These are phyloP conservation scores for Nicotiana knightiana DNA, from an alignment of 257 asterid genomes.

Conservation along the genomic window DNA sequence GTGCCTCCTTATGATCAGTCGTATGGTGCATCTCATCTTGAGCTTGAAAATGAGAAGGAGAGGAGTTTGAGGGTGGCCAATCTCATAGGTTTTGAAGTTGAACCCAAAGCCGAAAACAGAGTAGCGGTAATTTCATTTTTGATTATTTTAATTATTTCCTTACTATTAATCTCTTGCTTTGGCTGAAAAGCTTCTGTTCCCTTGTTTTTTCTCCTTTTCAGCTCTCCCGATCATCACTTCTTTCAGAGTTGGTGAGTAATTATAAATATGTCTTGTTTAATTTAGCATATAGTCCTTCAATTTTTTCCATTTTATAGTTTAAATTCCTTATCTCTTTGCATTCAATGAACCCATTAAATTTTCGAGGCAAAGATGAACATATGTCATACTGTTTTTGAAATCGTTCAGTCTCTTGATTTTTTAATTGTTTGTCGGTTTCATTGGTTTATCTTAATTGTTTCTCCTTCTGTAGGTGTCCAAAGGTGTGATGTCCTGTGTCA, in stretches of 20 bases:
- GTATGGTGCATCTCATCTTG: slow-evolving; percentile 67
- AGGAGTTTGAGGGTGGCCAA: slow-evolving; percentile 54
- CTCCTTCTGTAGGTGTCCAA: slow-evolving; percentile 51
- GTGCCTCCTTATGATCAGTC: slow-evolving; percentile 73
- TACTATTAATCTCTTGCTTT: not conserved
- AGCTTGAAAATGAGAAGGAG: slow-evolving; percentile 83
- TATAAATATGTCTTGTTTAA: not conserved
- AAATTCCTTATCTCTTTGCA: not conserved
- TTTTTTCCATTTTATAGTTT: not conserved
- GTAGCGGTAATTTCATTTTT: slow-evolving; percentile 42
- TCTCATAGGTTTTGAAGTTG: slow-evolving; percentile 70
- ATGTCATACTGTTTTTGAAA: not conserved
- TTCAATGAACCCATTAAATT: not conserved
- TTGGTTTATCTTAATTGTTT: not conserved
- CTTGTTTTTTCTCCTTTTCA: slow-evolving; percentile 32
- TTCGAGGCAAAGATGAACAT: not conserved
- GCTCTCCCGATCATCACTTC: slow-evolving; percentile 81
- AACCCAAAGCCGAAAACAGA: slow-evolving; percentile 58
- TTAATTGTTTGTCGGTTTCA: not conserved
- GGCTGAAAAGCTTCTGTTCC: not conserved
- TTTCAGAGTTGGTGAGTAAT: slow-evolving; percentile 66
- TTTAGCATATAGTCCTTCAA: not conserved
- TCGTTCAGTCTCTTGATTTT: slow-evolving; percentile 8
- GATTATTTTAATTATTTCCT: not conserved
- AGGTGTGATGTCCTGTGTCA: slow-evolving; percentile 85